Evolutionary conservation across 257 asterid species (phyloP).

Genomic region (Mentha longifolia): DNA sequence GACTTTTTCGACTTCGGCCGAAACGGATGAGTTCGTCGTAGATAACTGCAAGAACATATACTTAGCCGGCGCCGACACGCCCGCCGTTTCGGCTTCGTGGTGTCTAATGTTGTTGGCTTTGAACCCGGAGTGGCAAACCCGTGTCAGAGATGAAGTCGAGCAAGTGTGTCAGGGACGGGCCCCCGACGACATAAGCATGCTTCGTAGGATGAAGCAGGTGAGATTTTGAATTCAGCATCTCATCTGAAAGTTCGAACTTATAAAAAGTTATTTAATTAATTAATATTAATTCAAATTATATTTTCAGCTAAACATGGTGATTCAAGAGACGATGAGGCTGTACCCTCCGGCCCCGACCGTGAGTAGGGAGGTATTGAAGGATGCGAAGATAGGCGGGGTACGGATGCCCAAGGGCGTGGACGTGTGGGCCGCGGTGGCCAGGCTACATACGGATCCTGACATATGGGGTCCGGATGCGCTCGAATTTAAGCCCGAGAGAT

Average conservation of each 20-base stretch:
- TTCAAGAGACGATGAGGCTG: constrained; percentile 54
- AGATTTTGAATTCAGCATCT: too few relatives aligned
- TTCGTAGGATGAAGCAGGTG: constrained; percentile 56
- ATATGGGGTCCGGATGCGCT: constrained; percentile 57
- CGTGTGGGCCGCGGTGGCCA: constrained; percentile 46
- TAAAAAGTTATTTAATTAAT: too few relatives aligned
- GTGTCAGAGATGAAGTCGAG: constrained; percentile 40
- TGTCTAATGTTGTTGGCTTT: constrained; percentile 55
- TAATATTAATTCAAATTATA: too few relatives aligned
- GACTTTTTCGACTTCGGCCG: constrained; percentile 7
- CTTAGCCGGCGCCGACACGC: constrained; percentile 50
- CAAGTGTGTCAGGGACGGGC: constrained; percentile 40
- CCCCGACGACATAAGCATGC: constrained; percentile 47
- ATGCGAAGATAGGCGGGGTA: constrained; percentile 41
- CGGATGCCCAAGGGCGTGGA: constrained; percentile 49
- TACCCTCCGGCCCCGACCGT: constrained; percentile 46
- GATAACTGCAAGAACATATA: constrained; percentile 58
- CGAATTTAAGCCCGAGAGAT: constrained; percentile 50
- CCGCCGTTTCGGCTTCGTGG: constrained; percentile 54
- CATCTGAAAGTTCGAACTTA: too few relatives aligned
- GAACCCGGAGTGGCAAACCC: constrained; percentile 53
- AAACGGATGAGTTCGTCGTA: constrained; percentile 45
- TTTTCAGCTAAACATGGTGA: constrained; percentile 52
- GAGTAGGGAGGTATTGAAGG: constrained; percentile 41
- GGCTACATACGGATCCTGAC: constrained; percentile 43